phyloP scores from a whole-genome alignment of 2,329 filamentous ascomycete species.

The Elsinoe batatas region DNA sequence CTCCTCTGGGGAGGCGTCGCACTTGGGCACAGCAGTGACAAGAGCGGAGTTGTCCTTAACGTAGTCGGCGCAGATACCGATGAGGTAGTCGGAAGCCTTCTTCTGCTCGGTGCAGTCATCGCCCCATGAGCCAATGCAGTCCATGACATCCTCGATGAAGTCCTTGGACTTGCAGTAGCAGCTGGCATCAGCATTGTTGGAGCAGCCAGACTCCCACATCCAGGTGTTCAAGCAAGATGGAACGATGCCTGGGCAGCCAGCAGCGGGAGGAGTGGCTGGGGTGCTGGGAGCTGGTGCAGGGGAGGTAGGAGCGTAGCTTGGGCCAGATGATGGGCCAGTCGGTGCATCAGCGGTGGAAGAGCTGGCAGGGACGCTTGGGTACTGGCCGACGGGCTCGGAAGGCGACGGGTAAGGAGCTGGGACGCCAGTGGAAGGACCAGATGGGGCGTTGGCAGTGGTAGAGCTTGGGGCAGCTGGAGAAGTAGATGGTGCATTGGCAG shows the following conservation, averaged over 20 bases:
- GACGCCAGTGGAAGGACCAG: background rate
- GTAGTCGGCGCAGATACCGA: conserved; percentile 77
- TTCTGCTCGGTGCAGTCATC: conserved; percentile 55
- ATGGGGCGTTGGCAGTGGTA: background rate
- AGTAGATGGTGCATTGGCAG: background rate
- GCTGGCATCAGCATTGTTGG: conserved; percentile 66
- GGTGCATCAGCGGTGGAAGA: background rate
- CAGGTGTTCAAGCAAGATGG: conserved; percentile 90
- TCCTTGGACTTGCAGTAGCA: conserved; percentile 80
- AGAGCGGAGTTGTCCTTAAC: conserved; percentile 73
- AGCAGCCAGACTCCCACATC: conserved; percentile 64
- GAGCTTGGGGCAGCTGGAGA: background rate
- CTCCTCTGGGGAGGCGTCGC: conserved; percentile 41
- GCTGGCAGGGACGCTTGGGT: conserved; percentile 3
- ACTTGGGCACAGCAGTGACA: conserved; percentile 59
- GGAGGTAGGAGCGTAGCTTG: conserved; percentile 17
- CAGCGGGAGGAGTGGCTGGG: conserved; percentile 14
- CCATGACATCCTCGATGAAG: conserved; percentile 70
- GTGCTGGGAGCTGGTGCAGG: conserved; percentile 18
- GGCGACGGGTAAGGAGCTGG: background rate
- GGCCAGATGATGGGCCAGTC: conserved; percentile 14
- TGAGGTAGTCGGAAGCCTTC: conserved; percentile 70
- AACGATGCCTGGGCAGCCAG: conserved; percentile 57
- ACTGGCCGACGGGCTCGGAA: conserved; percentile 1
- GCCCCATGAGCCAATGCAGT: conserved; percentile 71